Base-by-base conservation (phyloP, 1,284 basidiomycete genomes). In the Ustilago hordei region DNA sequence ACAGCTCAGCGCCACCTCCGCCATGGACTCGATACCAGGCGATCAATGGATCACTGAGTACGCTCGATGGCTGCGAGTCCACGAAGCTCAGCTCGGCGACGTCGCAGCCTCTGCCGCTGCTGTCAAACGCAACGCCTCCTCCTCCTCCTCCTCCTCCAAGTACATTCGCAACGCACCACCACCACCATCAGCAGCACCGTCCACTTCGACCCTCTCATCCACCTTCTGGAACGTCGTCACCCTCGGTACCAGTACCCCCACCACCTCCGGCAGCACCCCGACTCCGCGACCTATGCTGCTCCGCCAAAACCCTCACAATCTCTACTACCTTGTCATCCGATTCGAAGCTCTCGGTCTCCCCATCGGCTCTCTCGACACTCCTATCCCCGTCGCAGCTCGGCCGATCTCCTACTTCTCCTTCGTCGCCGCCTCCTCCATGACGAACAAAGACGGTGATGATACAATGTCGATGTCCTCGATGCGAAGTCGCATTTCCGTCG, bases 311-410 rank as follows among this genome's bases (percentile, higher is more conserved):
- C 90, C 90, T 17, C 93, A 94, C 85, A 93, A 92, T 80, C 90
- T 96, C 12, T 94, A 93, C 89, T 96, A 95, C 86, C 87, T 94
- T 74, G 89, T 96, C 64, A 92, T 95, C 87, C 92, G 93, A 53
- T 89, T 95, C 76, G 94, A 96, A 86, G 93, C 90, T 3, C 86
- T 93, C 39, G 91, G 91, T 15, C 88, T 93, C 63, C 63, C 80
- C 17, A 89, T 93, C 39, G 94, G 94, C 59, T 90, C 91, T n/a
- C 89, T 96, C 64, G 94, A 96, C 84, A 90, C 93, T 69, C 89
- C 89, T 47, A 69, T 83, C 15, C 67, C 73, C 32, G 36, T 68
- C 52, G 55, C 68, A 23, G 68, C 67, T 2, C 86, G 39, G 81
- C 87, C 28, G 90, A 92, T 87, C 91, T 90, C 82, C 90, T 93